phyloP scores from a whole-genome alignment of 2,329 filamentous ascomycete species.

The Hypoxylon sp. region DNA sequence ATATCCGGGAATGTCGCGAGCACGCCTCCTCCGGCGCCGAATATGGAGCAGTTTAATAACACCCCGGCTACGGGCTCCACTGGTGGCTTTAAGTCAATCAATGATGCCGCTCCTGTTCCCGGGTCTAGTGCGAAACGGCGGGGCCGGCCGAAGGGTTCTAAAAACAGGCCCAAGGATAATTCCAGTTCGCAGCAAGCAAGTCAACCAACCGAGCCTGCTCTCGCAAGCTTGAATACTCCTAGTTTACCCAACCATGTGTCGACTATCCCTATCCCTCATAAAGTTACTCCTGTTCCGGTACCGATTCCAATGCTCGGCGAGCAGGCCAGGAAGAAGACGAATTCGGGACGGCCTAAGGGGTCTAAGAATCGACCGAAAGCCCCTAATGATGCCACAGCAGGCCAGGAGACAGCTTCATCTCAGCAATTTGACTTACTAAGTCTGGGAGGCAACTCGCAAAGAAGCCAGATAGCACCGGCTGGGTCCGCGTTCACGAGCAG shows the following conservation, averaged over 20 bases:
- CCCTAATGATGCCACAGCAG: slow-evolving; percentile 20
- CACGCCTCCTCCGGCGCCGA: slow-evolving; percentile 35
- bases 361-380: slow-evolving; percentile 49
- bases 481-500: slow-evolving; percentile 23
- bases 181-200: slow-evolving; percentile 39
- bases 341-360: slow-evolving; percentile 49
- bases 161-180: slow-evolving; percentile 55
- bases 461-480: slow-evolving; percentile 18
- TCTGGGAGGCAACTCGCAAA: slow-evolving; percentile 16
- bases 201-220: slow-evolving; percentile 22
- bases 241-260: slow-evolving; percentile 20
- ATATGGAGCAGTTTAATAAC: slow-evolving; percentile 29
- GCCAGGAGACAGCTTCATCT: slow-evolving; percentile 15
- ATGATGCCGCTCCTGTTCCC: slow-evolving; percentile 37
- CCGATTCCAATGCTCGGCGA: slow-evolving; percentile 40
- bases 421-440: slow-evolving; percentile 25
- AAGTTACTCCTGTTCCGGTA: slow-evolving; percentile 44
- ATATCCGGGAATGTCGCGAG: slow-evolving; percentile 34
- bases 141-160: slow-evolving; percentile 62
- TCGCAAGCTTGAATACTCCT: slow-evolving; percentile 10
- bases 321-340: slow-evolving; percentile 43
- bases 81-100: slow-evolving; percentile 45
- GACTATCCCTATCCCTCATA: slow-evolving; percentile 38
- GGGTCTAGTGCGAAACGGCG: slow-evolving; percentile 49
- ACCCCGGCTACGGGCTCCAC: slow-evolving; percentile 40